These are phyloP conservation scores for Fusarium graminum DNA, from an alignment of 2,329 filamentous ascomycete genomes.

Conservation along the genomic window DNA sequence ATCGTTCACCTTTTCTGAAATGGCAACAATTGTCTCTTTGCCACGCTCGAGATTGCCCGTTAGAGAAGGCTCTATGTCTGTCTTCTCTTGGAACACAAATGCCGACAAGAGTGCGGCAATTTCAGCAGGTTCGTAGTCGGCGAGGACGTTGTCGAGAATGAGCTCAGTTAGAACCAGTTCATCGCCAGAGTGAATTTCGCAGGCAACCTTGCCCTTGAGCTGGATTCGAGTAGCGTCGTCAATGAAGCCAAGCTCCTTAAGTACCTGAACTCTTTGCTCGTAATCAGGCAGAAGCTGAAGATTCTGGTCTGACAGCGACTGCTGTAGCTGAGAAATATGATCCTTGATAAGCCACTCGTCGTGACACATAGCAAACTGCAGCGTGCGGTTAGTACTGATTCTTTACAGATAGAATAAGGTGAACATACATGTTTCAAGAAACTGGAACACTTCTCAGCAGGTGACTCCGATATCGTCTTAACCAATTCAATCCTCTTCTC, in stretches of 20 bases:
- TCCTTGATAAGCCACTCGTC: slow-evolving; percentile 97
- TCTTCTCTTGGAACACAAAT: slow-evolving; percentile 99
- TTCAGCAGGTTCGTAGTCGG: slow-evolving; percentile 94
- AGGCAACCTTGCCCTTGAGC: slow-evolving; percentile 97
- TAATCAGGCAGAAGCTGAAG: slow-evolving; percentile 96
- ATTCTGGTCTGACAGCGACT: slow-evolving; percentile 95
- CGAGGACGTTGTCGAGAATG: slow-evolving; percentile 95
- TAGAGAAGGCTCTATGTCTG: slow-evolving; percentile 81
- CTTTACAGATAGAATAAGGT: neutral
- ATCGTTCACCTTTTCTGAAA: slow-evolving; percentile 92
- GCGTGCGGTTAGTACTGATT: slow-evolving; percentile 55
- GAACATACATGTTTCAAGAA: slow-evolving; percentile 88
- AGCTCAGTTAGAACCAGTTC: slow-evolving; percentile 96
- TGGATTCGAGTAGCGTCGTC: slow-evolving; percentile 89
- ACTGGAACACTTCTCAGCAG: slow-evolving; percentile 77
- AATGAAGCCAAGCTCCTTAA: slow-evolving; percentile 93
- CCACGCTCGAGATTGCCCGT: slow-evolving; percentile 86
- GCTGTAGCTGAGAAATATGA: slow-evolving; percentile 87
- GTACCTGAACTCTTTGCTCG: slow-evolving; percentile 90
- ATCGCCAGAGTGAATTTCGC: slow-evolving; percentile 96
- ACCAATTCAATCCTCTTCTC: slow-evolving; percentile 77
- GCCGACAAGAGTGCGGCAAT: slow-evolving; percentile 93
- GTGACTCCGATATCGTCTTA: slow-evolving; percentile 71
- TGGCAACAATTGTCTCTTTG: slow-evolving; percentile 85
- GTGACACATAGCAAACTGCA: slow-evolving; percentile 92